Base-by-base conservation (phyloP, 2,329 filamentous ascomycete species). In the Rugonectria rugulosa region DNA sequence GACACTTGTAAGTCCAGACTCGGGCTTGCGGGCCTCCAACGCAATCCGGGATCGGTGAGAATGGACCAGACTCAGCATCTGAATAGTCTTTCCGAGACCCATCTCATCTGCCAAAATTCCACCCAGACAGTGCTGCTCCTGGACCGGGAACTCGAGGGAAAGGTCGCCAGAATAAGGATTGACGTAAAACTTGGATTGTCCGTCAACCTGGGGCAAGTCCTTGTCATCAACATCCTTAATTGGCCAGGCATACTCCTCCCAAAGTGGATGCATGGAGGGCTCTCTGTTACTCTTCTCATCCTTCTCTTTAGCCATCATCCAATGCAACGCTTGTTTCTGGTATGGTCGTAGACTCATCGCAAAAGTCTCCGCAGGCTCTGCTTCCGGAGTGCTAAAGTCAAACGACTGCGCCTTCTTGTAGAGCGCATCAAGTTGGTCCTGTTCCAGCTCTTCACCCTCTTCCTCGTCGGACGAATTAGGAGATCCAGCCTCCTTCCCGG, bases 341-440 rank as follows among this genome's bases (percentile, higher is more conserved):
- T 99, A 99, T 46, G 91, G 92, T 3, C 95, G 87, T 23, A 99
- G 79, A 31, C 87, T 81, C 87, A 99, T 88, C 6, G 82, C 81
- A 72, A 99, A 99, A 0, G 87, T 91, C 8, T 88, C 81, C 6
- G 90, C 86, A 9, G 95, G 94, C 65, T 97, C 89, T 9, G 91
- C 88, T 71, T 92, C 88, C 2, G 93, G 93, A 1, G 93, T 97
- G 69, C 87, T 86, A 69, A 99, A 98, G 72, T 99, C 95, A 67
- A 98, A 98, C 0, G 92, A 93, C 69, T 99, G 95, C 0, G 95
- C 95, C 70, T 99, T 99, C 68, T 89, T 91, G 74, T 99, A 99
- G 2, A 99, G 76, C 0, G 90, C 87, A 71, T 99, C 95, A 4
- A 99, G 87, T 70, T 99, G 95, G 66, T 96, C 93, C 72, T 98